Evolutionary conservation across 1,139 yeast species (phyloP).

Genomic region (Pneumocystis jirovecii): DNA sequence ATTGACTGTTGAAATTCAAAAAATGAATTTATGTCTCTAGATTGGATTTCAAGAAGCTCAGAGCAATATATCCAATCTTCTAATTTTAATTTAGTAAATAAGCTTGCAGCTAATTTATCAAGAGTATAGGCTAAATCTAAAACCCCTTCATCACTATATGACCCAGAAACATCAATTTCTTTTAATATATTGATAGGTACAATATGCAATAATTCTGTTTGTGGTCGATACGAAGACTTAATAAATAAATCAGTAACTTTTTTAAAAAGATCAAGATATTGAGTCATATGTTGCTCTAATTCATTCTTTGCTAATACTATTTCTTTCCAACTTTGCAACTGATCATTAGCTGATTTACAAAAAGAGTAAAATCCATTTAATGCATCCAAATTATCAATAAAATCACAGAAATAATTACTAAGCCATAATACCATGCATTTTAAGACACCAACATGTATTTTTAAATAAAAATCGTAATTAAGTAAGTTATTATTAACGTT

Average conservation of each 20-base stretch:
- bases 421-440: slow-evolving; percentile 64
- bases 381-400: slow-evolving; percentile 51
- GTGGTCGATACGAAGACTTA: slow-evolving; percentile 65
- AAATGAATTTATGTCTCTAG: slow-evolving; percentile 39
- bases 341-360: slow-evolving; percentile 54
- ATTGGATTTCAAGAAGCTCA: slow-evolving; percentile 59
- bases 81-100: slow-evolving; percentile 44
- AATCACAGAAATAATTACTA: slow-evolving; percentile 58
- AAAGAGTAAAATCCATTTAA: slow-evolving; percentile 51
- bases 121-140: slow-evolving; percentile 20
- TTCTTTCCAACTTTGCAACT: slow-evolving; percentile 48
- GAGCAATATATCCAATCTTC: slow-evolving; percentile 71
- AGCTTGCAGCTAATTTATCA: slow-evolving; percentile 46
- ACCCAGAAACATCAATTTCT: background rate
- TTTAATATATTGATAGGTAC: background rate
- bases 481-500: slow-evolving; percentile 20
- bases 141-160: background rate
- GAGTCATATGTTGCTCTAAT: slow-evolving; percentile 20
- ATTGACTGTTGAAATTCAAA: slow-evolving; percentile 41
- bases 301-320: slow-evolving; percentile 21
- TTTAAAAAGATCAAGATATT: slow-evolving; percentile 41
- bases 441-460: slow-evolving; percentile 68
- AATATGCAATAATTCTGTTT: background rate
- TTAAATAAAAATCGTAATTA: slow-evolving; percentile 39
- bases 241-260: slow-evolving; percentile 59